phyloP scores from a whole-genome alignment of 371 early-diverging fungal species.

The Mucor irregularis region DNA sequence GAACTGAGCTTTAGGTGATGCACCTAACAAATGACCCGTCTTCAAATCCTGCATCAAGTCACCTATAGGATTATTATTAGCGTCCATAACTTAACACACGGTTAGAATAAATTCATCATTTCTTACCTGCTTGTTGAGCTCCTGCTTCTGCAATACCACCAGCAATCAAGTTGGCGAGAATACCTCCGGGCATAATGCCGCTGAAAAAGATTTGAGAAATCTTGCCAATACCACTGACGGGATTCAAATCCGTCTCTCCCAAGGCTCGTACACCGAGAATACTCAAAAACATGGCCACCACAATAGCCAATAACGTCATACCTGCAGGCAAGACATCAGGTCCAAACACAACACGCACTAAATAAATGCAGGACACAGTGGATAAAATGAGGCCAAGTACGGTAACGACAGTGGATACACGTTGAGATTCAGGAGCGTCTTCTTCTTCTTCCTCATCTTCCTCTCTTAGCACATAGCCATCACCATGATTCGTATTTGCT shows the following conservation, averaged over 20 bases:
- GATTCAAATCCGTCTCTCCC: slow-evolving; percentile 84
- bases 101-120: not conserved
- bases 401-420: slow-evolving; percentile 60
- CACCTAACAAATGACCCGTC: slow-evolving; percentile 80
- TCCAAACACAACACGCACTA: slow-evolving; percentile 64
- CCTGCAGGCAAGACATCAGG: slow-evolving; percentile 44
- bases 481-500: not conserved
- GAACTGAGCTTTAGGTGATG: slow-evolving; percentile 86
- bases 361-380: slow-evolving; percentile 56
- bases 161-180: slow-evolving; percentile 81
- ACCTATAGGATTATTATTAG: slow-evolving; percentile 28
- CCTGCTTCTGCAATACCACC: slow-evolving; percentile 87
- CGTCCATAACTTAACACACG: slow-evolving; percentile 23
- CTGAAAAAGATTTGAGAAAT: slow-evolving; percentile 85
- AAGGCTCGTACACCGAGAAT: slow-evolving; percentile 73
- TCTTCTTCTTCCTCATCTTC: slow-evolving; percentile 17
- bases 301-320: slow-evolving; percentile 57
- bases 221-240: slow-evolving; percentile 83
- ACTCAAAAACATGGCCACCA: slow-evolving; percentile 62
- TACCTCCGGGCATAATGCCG: slow-evolving; percentile 67
- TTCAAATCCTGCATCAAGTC: slow-evolving; percentile 91
- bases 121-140: slow-evolving; percentile 58
- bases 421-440: slow-evolving; percentile 50
- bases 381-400: slow-evolving; percentile 63
- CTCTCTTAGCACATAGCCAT: slow-evolving; percentile 23